Percentiles rank a stretch among this genome's conserved stretches.
These are phyloP conservation scores for Geotrichum restrictum DNA, from an alignment of 1,139 yeast genomes.

Conservation along the genomic window DNA sequence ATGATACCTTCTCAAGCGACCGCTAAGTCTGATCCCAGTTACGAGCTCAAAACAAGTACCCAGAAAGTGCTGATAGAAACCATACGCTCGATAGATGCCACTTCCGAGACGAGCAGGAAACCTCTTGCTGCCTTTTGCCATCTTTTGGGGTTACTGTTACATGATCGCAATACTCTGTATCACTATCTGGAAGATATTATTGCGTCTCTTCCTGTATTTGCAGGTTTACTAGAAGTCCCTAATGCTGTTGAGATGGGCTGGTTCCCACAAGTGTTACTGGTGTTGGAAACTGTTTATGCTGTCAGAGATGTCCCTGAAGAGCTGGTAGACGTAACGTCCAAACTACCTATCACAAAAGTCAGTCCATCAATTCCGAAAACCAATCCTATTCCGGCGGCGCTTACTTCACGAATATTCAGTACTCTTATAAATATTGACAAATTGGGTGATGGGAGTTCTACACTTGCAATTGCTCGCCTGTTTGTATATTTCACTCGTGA, in stretches of 20 bases:
- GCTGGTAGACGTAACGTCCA: neutral
- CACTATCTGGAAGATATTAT: slow-evolving; percentile 43
- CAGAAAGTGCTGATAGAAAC: slow-evolving; percentile 40
- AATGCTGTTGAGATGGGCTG: slow-evolving; percentile 29
- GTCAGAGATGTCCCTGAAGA: slow-evolving; percentile 24
- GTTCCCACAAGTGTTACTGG: slow-evolving; percentile 36
- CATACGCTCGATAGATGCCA: slow-evolving; percentile 39
- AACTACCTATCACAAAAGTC: too few relatives aligned
- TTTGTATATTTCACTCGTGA: slow-evolving; percentile 52
- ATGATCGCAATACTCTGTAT: slow-evolving; percentile 40
- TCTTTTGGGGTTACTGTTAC: slow-evolving; percentile 49
- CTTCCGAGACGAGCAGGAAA: slow-evolving; percentile 30
- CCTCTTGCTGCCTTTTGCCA: slow-evolving; percentile 47
- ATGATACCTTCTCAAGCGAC: slow-evolving; percentile 30
- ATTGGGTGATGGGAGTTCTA: slow-evolving; percentile 46
- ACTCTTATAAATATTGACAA: slow-evolving; percentile 42
- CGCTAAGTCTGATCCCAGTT: slow-evolving; percentile 15
- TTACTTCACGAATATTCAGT: slow-evolving; percentile 44
- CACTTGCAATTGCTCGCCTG: slow-evolving; percentile 50
- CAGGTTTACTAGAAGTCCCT: slow-evolving; percentile 25
- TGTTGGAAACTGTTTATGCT: slow-evolving; percentile 34
- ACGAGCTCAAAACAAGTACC: slow-evolving; percentile 29
- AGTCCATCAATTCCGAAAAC: slow-evolving; percentile 12
- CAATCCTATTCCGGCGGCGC: slow-evolving; percentile 34
- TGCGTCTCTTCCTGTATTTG: slow-evolving; percentile 37